Percentiles rank a stretch among this genome's conserved stretches.
Conservation (phyloP, 140 eudicot species). For the Senecio squalidus region DNA sequence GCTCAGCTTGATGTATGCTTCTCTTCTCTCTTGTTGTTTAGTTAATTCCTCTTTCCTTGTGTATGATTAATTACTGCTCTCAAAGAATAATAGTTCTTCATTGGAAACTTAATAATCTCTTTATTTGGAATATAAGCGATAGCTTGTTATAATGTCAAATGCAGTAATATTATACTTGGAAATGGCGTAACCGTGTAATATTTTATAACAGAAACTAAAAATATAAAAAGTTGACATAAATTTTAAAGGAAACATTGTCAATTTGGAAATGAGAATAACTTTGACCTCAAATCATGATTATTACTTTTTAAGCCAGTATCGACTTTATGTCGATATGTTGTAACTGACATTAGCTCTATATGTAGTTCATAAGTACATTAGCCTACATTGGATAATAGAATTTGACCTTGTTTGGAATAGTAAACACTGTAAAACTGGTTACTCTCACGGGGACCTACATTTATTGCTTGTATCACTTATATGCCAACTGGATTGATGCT, state of each 20-base stretch:
- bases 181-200: background rate
- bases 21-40: background rate
- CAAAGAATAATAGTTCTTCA: background rate
- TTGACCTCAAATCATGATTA: background rate
- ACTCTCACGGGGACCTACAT: background rate
- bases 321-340: too few species aligned
- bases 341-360: background rate
- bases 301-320: too few species aligned
- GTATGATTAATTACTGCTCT: slow-evolving; percentile 15
- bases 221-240: slow-evolving; percentile 1
- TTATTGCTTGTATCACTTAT: slow-evolving; percentile 1
- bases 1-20: slow-evolving; percentile 60
- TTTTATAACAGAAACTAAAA: background rate
- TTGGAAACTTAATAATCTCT: slow-evolving; percentile 1
- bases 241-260: background rate
- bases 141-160: background rate
- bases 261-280: slow-evolving; percentile 5
- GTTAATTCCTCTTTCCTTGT: background rate
- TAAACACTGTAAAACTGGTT: slow-evolving; percentile 5
- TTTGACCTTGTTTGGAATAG: background rate
- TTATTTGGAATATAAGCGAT: background rate
- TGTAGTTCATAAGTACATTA: background rate
- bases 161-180: slow-evolving; percentile 3
- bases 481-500: background rate
- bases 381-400: background rate